Conservation (phyloP, 2,329 filamentous ascomycete genomes). For the Stylonectria norvegica region DNA sequence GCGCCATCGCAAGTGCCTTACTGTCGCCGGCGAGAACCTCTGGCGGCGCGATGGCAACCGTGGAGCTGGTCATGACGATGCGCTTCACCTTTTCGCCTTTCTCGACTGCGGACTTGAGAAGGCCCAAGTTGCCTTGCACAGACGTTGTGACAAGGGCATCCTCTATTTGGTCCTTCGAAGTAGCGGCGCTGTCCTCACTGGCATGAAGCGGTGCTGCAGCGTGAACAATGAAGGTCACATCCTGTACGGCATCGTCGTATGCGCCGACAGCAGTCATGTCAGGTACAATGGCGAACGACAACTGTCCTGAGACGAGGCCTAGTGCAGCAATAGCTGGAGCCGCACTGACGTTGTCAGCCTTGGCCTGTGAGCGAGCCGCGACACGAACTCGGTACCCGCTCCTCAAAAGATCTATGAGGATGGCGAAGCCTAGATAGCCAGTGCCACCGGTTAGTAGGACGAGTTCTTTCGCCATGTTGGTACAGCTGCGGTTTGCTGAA, state of each 20-base stretch:
- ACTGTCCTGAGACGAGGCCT: conserved; percentile 10
- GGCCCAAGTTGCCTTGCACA: conserved; percentile 34
- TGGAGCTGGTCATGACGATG: conserved; percentile 42
- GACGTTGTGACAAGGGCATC: conserved; percentile 30
- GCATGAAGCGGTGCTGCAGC: conserved; percentile 26
- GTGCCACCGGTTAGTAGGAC: conserved; percentile 7
- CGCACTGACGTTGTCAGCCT: not conserved
- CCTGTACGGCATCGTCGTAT: conserved; percentile 39
- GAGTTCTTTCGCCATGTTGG: conserved; percentile 5
- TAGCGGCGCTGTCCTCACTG: not conserved
- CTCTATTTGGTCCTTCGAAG: conserved; percentile 6
- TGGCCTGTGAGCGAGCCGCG: conserved; percentile 2
- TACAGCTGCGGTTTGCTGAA: too few relatives aligned
- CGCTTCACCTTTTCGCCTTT: conserved; percentile 33
- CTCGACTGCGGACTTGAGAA: conserved; percentile 35
- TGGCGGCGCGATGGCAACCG: conserved; percentile 19
- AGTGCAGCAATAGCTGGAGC: conserved; percentile 10
- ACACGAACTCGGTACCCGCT: conserved; percentile 5
- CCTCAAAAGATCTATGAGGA: conserved; percentile 3
- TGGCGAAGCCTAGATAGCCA: conserved; percentile 3
- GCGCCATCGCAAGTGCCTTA: not conserved
- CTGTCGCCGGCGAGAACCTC: not conserved
- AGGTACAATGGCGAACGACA: conserved; percentile 32
- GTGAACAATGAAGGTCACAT: conserved; percentile 36
- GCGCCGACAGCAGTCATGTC: conserved; percentile 35